Base-by-base conservation (phyloP, 768 basidiomycete species). In the Vararia minispora region DNA sequence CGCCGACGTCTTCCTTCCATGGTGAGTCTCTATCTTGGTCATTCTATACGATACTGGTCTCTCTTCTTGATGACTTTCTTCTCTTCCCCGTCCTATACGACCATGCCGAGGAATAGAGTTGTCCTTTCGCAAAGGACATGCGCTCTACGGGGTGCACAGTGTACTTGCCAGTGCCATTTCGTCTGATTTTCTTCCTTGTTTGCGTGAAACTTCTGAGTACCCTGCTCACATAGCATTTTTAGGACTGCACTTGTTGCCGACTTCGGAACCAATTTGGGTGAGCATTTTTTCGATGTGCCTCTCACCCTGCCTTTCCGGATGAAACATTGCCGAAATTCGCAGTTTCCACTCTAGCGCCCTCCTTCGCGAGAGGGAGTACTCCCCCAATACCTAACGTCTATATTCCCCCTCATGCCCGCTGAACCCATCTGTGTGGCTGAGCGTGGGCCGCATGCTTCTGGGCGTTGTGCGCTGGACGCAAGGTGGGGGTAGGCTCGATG, bases 51-150 rank as follows among this genome's bases (percentile, higher is more conserved):
- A 8, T 18, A 26, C 10, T 3, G 14, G 14, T 37, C 21, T 42
- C 16, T 7, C 20, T 33, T 27, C 34, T 5, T 35, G 78, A 82
- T 82, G 80, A 79, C 72, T 68, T 68, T 68, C 72, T 84, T 84
- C 82, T 84, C 80, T 85, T 84, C 81, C 81, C 81, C 81, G 80
- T 79, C 81, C 62, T 84, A 84, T 55, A 79, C 81, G 82, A 84
- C 83, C 72, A 77, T 85, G 83, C 66, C 75, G 81, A 83, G 80
- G 57, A 66, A 72, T 58, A 83, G 79, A 80, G 78, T 54, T 56
- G 75, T 79, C 68, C 70, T 75, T 81, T 79, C 75, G 75, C 76
- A 77, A 76, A 77, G 66, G 65, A 76, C 71, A 62, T 58, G 74
- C 69, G 68, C 61, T 65, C 61, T 71, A 42, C 60, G 63, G 67